A percentile compares a stretch with the other conserved stretches of the same genome.
phyloP scores from a whole-genome alignment of 2,329 filamentous ascomycete species.

The Graphilbum sp. region DNA sequence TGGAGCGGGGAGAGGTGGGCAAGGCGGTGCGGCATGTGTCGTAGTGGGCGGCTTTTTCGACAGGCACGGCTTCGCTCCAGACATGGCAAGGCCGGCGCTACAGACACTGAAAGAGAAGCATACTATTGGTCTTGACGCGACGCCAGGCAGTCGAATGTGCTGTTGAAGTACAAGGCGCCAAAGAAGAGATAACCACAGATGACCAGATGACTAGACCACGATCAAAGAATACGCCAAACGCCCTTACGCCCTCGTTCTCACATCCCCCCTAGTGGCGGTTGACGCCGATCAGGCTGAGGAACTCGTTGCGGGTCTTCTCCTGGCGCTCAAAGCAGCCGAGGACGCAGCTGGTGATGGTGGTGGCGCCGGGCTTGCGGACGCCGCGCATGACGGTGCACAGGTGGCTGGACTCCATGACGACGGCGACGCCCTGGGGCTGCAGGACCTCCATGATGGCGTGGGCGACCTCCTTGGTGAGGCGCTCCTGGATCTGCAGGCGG shows the following conservation, averaged over 20 bases:
- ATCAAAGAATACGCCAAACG: too few relatives aligned
- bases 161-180: neutral
- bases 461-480: constrained; percentile 89
- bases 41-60: constrained; percentile 8
- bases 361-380: constrained; percentile 78
- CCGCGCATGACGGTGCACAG: constrained; percentile 98
- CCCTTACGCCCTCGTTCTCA: too few relatives aligned
- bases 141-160: too few relatives aligned
- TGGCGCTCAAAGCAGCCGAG: constrained; percentile 88
- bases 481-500: constrained; percentile 87
- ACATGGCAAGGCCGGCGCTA: too few relatives aligned
- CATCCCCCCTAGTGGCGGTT: constrained; percentile 30
- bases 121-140: too few relatives aligned
- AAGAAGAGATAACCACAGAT: too few relatives aligned
- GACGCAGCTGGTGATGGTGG: constrained; percentile 91
- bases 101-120: too few relatives aligned
- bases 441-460: constrained; percentile 86
- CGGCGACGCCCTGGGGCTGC: constrained; percentile 84
- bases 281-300: constrained; percentile 61
- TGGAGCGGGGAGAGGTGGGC: constrained; percentile 33
- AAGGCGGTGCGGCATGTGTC: constrained; percentile 26
- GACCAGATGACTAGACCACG: too few relatives aligned
- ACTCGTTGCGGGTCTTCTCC: constrained; percentile 90
- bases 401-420: constrained; percentile 94
- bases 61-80: too few relatives aligned